phyloP scores from a whole-genome alignment of 164 flowering plant genomes.

The Protea cynaroides region DNA sequence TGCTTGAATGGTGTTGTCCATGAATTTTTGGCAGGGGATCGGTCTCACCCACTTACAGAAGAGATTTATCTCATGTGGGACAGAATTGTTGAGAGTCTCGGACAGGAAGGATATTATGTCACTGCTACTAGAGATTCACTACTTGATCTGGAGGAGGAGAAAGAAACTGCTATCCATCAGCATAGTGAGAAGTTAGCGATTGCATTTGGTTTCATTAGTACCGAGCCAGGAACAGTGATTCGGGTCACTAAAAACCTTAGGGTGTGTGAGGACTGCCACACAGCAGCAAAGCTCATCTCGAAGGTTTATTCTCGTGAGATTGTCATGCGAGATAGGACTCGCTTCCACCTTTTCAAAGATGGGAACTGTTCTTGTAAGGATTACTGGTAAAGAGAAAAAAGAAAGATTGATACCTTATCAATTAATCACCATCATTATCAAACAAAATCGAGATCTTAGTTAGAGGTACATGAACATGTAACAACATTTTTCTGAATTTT shows the following conservation, averaged over 20 bases:
- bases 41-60: constrained; percentile 23
- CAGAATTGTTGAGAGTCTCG: constrained; percentile 19
- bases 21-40: constrained; percentile 34
- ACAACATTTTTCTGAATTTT: not conserved
- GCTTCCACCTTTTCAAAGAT: constrained; percentile 34
- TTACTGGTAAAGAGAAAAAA: constrained; percentile 23
- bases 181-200: constrained; percentile 35
- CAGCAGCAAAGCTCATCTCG: constrained; percentile 34
- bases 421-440: not conserved
- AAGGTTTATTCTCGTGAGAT: constrained; percentile 29
- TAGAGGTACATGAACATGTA: constrained; percentile 3
- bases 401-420: not conserved
- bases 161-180: constrained; percentile 24
- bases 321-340: constrained; percentile 28
- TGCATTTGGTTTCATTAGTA: constrained; percentile 26
- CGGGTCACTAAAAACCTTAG: constrained; percentile 31
- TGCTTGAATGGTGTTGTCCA: constrained; percentile 32
- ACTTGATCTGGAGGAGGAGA: constrained; percentile 30
- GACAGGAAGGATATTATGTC: constrained; percentile 29
- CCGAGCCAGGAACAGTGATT: constrained; percentile 24
- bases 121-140: constrained; percentile 20
- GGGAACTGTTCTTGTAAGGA: constrained; percentile 35
- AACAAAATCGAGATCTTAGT: not conserved
- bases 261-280: constrained; percentile 35
- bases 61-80: constrained; percentile 23